phyloP scores from a whole-genome alignment of 352 stramenopile species.

The Sclerospora graminicola region DNA sequence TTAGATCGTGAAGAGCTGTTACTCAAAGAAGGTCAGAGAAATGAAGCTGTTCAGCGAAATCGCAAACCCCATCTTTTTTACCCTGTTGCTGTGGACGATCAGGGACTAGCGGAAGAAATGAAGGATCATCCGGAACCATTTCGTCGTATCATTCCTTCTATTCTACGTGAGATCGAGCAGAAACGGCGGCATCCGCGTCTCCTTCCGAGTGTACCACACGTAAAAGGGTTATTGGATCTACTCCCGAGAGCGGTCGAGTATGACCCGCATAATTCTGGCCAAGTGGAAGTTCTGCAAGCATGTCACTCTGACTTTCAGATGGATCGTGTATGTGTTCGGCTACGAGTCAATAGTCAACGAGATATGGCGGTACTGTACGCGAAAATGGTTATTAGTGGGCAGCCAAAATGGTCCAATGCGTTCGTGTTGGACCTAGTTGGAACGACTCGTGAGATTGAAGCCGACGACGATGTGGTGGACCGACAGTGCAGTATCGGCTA shows the following conservation, averaged over 20 bases:
- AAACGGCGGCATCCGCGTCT: constrained; percentile 57
- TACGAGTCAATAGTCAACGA: constrained; percentile 58
- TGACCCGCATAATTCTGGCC: constrained; percentile 40
- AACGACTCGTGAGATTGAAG: constrained; percentile 64
- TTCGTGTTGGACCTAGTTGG: constrained; percentile 67
- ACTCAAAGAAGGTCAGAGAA: constrained; percentile 49
- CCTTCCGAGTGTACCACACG: constrained; percentile 66
- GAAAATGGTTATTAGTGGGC: constrained; percentile 38
- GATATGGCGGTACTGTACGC: constrained; percentile 15
- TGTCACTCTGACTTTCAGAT: constrained; percentile 66
- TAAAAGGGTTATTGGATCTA: constrained; percentile 76
- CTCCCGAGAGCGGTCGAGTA: constrained; percentile 57
- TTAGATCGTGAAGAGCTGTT: constrained; percentile 71
- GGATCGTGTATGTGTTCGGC: constrained; percentile 54
- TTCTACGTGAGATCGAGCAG: constrained; percentile 27
- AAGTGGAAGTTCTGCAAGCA: constrained; percentile 71
- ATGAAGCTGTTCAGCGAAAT: constrained; percentile 20
- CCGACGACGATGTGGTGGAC: constrained; percentile 46
- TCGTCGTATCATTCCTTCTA: constrained; percentile 1
- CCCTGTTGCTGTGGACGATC: constrained; percentile 13
- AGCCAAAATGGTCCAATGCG: constrained; percentile 64
- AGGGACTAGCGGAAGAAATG: constrained; percentile 5
- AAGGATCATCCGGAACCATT: constrained; percentile 1
- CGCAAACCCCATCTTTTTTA: constrained; percentile 56
- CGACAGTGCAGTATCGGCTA: constrained; percentile 76